A percentile compares a stretch with the other conserved stretches of the same genome.
phyloP scores from a whole-genome alignment of 768 basidiomycete species.

The Omphalotus guepiniiformis region DNA sequence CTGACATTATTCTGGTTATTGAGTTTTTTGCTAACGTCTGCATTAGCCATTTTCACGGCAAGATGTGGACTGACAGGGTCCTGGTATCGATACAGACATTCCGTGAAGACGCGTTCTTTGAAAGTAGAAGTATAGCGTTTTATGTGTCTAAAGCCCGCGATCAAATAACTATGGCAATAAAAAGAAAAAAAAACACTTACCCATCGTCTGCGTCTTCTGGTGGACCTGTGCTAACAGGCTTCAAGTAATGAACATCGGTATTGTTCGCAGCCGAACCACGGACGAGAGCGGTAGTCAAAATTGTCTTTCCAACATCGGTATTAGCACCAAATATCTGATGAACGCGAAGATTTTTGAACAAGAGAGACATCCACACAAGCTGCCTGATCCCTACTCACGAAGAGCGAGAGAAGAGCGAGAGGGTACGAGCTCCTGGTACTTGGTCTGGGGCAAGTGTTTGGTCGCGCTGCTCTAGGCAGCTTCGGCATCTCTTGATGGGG shows the following conservation, averaged over 20 bases:
- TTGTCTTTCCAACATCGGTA: slow-evolving; percentile 94
- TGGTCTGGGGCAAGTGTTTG: too few species aligned
- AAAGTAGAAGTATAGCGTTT: slow-evolving; percentile 42
- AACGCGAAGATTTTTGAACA: slow-evolving; percentile 81
- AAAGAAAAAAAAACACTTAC: slow-evolving; percentile 38
- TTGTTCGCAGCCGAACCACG: slow-evolving; percentile 59
- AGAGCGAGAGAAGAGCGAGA: too few species aligned
- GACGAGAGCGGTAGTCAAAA: slow-evolving; percentile 81
- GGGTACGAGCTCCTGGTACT: too few species aligned
- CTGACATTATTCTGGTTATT: background rate
- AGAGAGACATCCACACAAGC: slow-evolving; percentile 68
- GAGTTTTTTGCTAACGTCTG: background rate
- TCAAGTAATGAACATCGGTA: slow-evolving; percentile 70
- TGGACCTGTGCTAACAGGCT: slow-evolving; percentile 90
- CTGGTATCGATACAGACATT: slow-evolving; percentile 79
- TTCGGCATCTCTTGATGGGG: too few species aligned
- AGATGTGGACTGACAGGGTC: slow-evolving; percentile 94
- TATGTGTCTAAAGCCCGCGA: slow-evolving; percentile 53
- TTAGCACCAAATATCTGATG: slow-evolving; percentile 95
- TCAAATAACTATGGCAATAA: slow-evolving; percentile 1
- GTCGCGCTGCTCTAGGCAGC: too few species aligned
- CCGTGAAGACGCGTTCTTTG: slow-evolving; percentile 42
- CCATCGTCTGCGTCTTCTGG: slow-evolving; percentile 77
- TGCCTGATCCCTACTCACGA: too few species aligned
- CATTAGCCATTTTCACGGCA: slow-evolving; percentile 54